These are phyloP conservation scores for Phytopythium boreale DNA, from an alignment of 352 stramenopile genomes.

Conservation along the genomic window DNA sequence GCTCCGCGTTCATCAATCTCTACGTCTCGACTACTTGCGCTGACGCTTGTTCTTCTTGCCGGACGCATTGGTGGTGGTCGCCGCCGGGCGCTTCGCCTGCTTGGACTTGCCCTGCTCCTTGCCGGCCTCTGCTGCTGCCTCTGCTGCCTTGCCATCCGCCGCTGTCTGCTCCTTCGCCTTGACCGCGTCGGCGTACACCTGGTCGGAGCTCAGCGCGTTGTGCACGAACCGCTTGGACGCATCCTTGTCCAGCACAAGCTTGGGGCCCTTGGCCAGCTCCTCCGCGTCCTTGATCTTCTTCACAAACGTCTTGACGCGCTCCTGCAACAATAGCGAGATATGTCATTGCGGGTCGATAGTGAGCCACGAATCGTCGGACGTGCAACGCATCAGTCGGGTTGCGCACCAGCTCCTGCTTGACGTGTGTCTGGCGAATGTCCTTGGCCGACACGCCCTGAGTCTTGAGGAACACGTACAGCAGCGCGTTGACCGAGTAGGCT, in stretches of 20 bases:
- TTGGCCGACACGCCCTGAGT: slow-evolving; percentile 84
- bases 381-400: background rate
- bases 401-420: slow-evolving; percentile 83
- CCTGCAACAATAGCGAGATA: slow-evolving; percentile 25
- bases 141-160: background rate
- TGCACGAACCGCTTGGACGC: slow-evolving; percentile 83
- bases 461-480: slow-evolving; percentile 88
- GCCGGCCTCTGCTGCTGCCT: slow-evolving; percentile 20
- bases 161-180: slow-evolving; percentile 33
- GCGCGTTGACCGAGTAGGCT: slow-evolving; percentile 86
- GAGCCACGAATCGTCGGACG: background rate
- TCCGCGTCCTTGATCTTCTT: slow-evolving; percentile 90
- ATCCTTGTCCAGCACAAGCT: slow-evolving; percentile 74
- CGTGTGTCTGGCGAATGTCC: slow-evolving; percentile 86
- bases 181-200: slow-evolving; percentile 76
- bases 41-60: slow-evolving; percentile 58
- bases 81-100: background rate
- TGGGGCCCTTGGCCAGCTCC: slow-evolving; percentile 71
- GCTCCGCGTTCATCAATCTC: background rate
- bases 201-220: slow-evolving; percentile 79
- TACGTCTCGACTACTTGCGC: slow-evolving; percentile 26
- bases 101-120: slow-evolving; percentile 37
- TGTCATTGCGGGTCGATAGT: background rate
- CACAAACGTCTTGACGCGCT: slow-evolving; percentile 85
- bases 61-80: slow-evolving; percentile 16